A percentile compares a stretch with the other conserved stretches of the same genome.
Evolutionary conservation across 345 rosid species (phyloP).

Genomic region (Heritiera fomes): DNA sequence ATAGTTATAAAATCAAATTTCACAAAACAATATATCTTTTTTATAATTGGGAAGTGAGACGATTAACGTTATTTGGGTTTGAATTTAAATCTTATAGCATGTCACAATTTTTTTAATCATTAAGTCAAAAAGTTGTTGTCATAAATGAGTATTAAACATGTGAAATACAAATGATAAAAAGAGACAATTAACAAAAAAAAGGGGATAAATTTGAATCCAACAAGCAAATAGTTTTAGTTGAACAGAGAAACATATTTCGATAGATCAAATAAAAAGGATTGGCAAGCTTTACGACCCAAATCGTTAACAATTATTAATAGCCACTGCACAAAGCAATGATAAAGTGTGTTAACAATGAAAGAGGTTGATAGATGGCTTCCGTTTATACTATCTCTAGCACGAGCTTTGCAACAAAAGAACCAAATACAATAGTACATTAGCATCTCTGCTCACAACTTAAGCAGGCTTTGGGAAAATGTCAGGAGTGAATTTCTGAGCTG

Average conservation of each 20-base stretch:
- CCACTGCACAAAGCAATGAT: background rate
- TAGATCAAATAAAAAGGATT: background rate
- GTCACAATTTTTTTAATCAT: too few relatives aligned
- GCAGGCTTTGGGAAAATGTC: constrained; percentile 97
- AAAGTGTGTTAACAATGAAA: constrained; percentile 1
- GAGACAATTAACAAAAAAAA: background rate
- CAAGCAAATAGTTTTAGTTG: background rate
- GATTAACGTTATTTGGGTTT: too few relatives aligned
- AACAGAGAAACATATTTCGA: background rate
- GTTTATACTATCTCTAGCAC: background rate
- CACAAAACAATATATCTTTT: too few relatives aligned
- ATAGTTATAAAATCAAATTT: too few relatives aligned
- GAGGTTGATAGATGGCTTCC: background rate
- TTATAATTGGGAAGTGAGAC: too few relatives aligned
- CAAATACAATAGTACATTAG: background rate
- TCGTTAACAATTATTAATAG: background rate
- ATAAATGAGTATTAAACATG: too few relatives aligned
- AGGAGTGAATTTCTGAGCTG: constrained; percentile 94
- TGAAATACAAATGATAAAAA: too few relatives aligned
- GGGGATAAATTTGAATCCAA: background rate
- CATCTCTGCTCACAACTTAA: constrained; percentile 58
- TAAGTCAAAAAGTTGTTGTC: too few relatives aligned
- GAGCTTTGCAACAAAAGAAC: background rate
- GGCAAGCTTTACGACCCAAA: background rate
- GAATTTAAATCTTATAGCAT: too few relatives aligned